Evolutionary conservation across 208 protist genomes (phyloP).

Genomic region (Leishmania mexicana): DNA sequence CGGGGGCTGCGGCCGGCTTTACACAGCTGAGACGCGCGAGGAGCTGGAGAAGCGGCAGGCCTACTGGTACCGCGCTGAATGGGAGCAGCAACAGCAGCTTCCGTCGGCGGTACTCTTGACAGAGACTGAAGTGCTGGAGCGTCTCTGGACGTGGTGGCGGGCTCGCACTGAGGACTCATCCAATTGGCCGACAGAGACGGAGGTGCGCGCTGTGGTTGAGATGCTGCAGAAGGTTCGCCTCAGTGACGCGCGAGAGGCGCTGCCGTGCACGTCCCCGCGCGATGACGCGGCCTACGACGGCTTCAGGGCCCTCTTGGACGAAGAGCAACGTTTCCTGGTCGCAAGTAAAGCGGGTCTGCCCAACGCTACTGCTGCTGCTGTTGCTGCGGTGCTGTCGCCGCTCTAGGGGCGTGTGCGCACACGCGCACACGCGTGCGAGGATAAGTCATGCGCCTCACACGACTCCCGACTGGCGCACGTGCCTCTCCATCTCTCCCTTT

Average conservation of each 20-base stretch:
- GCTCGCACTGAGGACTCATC: conserved; percentile 9
- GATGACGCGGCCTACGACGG: background rate
- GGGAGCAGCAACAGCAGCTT: conserved; percentile 6
- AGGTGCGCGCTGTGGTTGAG: conserved; percentile 4
- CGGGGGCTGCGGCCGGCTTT: conserved; percentile 29
- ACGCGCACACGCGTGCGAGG: background rate
- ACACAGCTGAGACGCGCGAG: conserved; percentile 22
- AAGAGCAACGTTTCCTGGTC: background rate
- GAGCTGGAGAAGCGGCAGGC: conserved; percentile 25
- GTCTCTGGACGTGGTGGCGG: conserved; percentile 31
- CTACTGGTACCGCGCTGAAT: conserved; percentile 19
- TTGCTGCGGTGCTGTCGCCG: background rate
- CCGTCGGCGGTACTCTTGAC: conserved; percentile 9
- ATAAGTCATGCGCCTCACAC: background rate
- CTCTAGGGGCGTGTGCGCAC: background rate
- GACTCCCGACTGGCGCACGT: background rate
- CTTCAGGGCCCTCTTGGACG: background rate
- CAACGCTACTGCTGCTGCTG: background rate
- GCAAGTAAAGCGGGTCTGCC: background rate
- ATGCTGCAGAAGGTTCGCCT: conserved; percentile 17
- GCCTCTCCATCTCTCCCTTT: background rate
- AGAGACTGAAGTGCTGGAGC: conserved; percentile 22
- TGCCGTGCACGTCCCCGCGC: background rate
- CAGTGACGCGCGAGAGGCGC: background rate
- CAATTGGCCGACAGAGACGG: background rate